Conservation (phyloP, 2,329 filamentous ascomycete genomes). For the Ophiostoma ips region DNA sequence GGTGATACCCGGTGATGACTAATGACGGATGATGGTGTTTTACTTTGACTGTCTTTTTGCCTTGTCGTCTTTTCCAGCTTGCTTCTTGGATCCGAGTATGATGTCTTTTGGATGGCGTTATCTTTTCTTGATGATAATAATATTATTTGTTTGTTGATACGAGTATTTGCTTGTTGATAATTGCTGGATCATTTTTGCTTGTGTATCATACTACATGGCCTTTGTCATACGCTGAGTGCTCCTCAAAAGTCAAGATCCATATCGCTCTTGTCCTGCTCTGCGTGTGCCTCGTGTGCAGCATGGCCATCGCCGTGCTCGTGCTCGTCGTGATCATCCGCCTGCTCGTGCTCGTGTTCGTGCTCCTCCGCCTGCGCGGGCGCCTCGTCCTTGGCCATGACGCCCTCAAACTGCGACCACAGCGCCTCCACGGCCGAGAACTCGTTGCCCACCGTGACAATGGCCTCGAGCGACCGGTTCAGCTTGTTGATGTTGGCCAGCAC, state of each 20-base stretch:
- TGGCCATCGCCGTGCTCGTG: background rate
- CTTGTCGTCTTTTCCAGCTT: too few species aligned
- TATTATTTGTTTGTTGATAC: too few species aligned
- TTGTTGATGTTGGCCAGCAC: slow-evolving; percentile 94
- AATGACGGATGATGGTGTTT: background rate
- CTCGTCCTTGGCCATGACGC: slow-evolving; percentile 64
- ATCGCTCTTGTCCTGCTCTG: background rate
- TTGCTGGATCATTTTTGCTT: too few species aligned
- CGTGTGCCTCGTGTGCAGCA: background rate
- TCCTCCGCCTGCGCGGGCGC: slow-evolving; percentile 15
- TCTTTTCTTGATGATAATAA: too few species aligned
- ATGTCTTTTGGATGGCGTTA: too few species aligned
- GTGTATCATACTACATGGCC: too few species aligned
- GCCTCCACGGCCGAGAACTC: slow-evolving; percentile 96
- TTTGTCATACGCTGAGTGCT: too few species aligned
- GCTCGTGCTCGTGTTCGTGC: background rate
- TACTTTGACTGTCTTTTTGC: background rate
- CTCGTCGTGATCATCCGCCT: background rate
- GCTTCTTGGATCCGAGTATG: too few species aligned
- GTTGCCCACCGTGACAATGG: slow-evolving; percentile 85
- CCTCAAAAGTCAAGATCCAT: background rate
- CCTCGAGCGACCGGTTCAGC: slow-evolving; percentile 80
- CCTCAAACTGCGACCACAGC: slow-evolving; percentile 94
- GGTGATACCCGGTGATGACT: background rate
- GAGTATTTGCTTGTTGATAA: too few species aligned